A percentile compares a stretch with the other conserved stretches of the same genome.
Evolutionary conservation across 345 rosid species (phyloP).

Genomic region (Toxicodendron radicans): DNA sequence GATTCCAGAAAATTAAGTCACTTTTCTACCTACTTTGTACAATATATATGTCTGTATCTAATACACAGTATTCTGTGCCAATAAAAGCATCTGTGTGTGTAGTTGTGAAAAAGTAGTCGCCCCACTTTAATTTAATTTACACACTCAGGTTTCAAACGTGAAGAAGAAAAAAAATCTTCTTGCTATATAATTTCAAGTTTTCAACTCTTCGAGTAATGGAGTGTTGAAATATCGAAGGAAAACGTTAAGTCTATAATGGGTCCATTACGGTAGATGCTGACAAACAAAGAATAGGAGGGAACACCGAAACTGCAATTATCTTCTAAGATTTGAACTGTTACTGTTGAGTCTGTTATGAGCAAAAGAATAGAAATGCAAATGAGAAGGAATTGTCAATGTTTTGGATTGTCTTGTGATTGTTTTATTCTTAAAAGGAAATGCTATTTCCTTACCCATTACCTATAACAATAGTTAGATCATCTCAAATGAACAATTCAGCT

Average conservation of each 20-base stretch:
- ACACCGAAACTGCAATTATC: not conserved
- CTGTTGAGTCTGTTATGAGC: not conserved
- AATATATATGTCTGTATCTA: conserved; percentile 18
- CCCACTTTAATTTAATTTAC: not conserved
- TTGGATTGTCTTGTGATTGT: too few relatives aligned
- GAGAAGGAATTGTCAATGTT: not conserved
- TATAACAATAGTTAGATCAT: too few relatives aligned
- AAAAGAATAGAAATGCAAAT: not conserved
- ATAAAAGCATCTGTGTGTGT: conserved; percentile 4
- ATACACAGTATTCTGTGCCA: conserved; percentile 23
- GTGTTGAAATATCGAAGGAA: not conserved
- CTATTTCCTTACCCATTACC: too few relatives aligned
- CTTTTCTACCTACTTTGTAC: not conserved
- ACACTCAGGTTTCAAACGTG: not conserved
- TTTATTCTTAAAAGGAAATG: not conserved
- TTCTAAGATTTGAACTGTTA: not conserved
- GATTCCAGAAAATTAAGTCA: conserved; percentile 6
- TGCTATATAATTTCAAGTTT: not conserved
- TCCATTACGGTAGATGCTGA: not conserved
- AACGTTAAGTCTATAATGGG: not conserved
- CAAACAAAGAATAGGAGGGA: not conserved
- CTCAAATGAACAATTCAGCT: too few relatives aligned
- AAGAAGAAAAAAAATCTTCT: not conserved
- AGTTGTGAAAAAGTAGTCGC: conserved; percentile 8
- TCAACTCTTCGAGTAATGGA: not conserved